phyloP scores from a whole-genome alignment of 2,329 filamentous ascomycete species.

The Fusarium sp. region DNA sequence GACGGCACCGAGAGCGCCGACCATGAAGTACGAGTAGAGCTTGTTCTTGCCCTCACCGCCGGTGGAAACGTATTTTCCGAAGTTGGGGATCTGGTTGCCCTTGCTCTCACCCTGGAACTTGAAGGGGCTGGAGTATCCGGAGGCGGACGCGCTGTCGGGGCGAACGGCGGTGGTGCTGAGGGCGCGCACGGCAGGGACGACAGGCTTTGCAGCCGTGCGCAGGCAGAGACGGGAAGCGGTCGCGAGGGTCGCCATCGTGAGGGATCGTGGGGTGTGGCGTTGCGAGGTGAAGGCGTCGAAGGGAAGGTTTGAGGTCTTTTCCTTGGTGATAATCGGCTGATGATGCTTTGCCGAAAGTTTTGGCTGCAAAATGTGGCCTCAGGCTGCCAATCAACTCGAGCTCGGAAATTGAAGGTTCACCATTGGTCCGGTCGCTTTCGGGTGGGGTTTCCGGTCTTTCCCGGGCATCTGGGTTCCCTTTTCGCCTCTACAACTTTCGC shows the following conservation, averaged over 20 bases:
- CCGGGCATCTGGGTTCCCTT: constrained; percentile 47
- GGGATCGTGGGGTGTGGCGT: constrained; percentile 50
- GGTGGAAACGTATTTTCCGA: constrained; percentile 87
- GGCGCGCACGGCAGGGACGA: constrained; percentile 64
- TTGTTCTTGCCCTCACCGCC: constrained; percentile 80
- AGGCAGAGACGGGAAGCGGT: constrained; percentile 78
- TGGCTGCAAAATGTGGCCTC: constrained; percentile 59
- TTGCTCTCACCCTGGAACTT: constrained; percentile 73
- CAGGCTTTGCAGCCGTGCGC: constrained; percentile 67
- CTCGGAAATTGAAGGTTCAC: constrained; percentile 63
- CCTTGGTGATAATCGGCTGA: constrained; percentile 55
- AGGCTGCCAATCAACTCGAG: constrained; percentile 57
- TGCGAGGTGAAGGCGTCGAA: constrained; percentile 47
- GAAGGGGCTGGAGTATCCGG: constrained; percentile 75
- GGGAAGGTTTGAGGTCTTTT: constrained; percentile 66
- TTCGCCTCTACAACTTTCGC: constrained; percentile 30
- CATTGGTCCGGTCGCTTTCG: constrained; percentile 60
- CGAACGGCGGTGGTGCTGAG: constrained; percentile 70
- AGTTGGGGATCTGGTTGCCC: constrained; percentile 85
- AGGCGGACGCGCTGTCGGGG: constrained; percentile 63
- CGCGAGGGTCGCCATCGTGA: constrained; percentile 77
- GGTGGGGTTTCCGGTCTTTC: constrained; percentile 52
- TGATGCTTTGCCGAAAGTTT: constrained; percentile 62
- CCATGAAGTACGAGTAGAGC: constrained; percentile 98
- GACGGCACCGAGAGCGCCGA: constrained; percentile 93